These are phyloP conservation scores for Quercus variabilis DNA, from an alignment of 306 rosid species.

Conservation along the genomic window DNA sequence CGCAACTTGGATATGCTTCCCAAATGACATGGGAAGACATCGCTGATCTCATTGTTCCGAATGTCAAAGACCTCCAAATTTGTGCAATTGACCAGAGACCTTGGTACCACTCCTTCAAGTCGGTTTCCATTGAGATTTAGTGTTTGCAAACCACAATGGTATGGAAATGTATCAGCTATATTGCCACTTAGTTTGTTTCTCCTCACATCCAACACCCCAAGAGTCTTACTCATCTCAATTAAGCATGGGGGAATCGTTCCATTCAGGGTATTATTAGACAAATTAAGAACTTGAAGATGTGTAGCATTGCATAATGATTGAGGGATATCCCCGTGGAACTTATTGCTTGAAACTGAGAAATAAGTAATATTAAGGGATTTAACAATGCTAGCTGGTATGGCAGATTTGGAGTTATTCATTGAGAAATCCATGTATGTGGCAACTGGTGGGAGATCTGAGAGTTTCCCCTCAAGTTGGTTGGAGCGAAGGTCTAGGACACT, in stretches of 20 bases:
- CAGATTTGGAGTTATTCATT: constrained; percentile 21
- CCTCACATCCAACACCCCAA: constrained; percentile 19
- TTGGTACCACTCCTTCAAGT: constrained; percentile 30
- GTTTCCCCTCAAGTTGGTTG: constrained; percentile 33
- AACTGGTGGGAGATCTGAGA: neutral
- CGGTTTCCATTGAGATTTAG: constrained; percentile 23
- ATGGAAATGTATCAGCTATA: constrained; percentile 18
- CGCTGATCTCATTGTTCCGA: constrained; percentile 26
- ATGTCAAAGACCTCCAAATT: constrained; percentile 34
- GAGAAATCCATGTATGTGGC: constrained; percentile 32
- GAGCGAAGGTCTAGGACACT: constrained; percentile 24
- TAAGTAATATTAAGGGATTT: accelerated
- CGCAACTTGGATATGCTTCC: constrained; percentile 28
- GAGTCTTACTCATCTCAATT: neutral
- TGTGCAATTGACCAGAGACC: constrained; percentile 23
- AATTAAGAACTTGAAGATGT: constrained; percentile 20
- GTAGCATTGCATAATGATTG: constrained; percentile 25
- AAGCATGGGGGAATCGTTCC: constrained; percentile 40
- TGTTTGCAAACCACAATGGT: constrained; percentile 17
- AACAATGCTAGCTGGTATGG: constrained; percentile 16
- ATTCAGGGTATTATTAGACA: constrained; percentile 16
- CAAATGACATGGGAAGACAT: constrained; percentile 25
- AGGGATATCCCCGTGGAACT: constrained; percentile 18
- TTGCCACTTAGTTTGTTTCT: constrained; percentile 17
- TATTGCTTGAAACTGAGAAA: neutral